Percentiles rank a stretch among this genome's conserved stretches.
These are phyloP conservation scores for Neoarthrinium moseri DNA, from an alignment of 2,329 filamentous ascomycete genomes.

Conservation along the genomic window DNA sequence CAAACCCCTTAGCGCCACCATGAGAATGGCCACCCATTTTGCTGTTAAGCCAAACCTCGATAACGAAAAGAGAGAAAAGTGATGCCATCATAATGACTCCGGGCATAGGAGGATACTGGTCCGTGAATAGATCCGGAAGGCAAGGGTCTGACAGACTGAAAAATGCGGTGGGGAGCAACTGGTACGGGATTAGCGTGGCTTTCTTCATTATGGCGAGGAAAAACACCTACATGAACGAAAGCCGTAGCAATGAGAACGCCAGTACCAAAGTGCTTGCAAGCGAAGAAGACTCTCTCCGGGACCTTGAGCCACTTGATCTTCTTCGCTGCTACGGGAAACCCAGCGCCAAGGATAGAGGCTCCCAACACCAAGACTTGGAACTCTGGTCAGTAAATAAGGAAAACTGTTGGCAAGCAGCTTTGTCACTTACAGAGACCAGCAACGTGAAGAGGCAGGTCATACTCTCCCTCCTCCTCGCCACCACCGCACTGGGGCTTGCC, in stretches of 20 bases:
- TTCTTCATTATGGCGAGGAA: neutral
- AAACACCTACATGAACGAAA: constrained; percentile 65
- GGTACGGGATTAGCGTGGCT: constrained; percentile 1
- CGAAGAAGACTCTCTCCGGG: constrained; percentile 56
- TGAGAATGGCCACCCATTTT: constrained; percentile 60
- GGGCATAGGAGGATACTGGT: constrained; percentile 59
- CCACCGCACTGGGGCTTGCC: constrained; percentile 38
- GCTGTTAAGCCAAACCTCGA: constrained; percentile 60
- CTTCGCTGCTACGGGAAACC: constrained; percentile 52
- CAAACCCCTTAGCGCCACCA: constrained; percentile 51
- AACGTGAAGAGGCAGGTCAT: constrained; percentile 40
- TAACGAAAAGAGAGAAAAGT: constrained; percentile 59
- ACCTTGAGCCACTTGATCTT: constrained; percentile 59
- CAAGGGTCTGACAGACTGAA: constrained; percentile 49
- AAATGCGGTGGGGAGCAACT: constrained; percentile 61
- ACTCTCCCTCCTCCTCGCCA: constrained; percentile 34
- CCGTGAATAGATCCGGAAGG: constrained; percentile 58
- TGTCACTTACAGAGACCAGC: constrained; percentile 38
- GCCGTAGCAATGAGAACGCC: constrained; percentile 72
- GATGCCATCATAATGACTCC: constrained; percentile 66
- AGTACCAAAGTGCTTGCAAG: constrained; percentile 67
- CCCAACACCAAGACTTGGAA: constrained; percentile 36
- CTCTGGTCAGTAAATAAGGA: constrained; percentile 7
- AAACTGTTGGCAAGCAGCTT: neutral
- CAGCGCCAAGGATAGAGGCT: constrained; percentile 42